Evolutionary conservation across 495 filamentous ascomycete species (phyloP), one percentile per base, ranked within the genome.

Genomic region (Letharia columbiana): DNA sequence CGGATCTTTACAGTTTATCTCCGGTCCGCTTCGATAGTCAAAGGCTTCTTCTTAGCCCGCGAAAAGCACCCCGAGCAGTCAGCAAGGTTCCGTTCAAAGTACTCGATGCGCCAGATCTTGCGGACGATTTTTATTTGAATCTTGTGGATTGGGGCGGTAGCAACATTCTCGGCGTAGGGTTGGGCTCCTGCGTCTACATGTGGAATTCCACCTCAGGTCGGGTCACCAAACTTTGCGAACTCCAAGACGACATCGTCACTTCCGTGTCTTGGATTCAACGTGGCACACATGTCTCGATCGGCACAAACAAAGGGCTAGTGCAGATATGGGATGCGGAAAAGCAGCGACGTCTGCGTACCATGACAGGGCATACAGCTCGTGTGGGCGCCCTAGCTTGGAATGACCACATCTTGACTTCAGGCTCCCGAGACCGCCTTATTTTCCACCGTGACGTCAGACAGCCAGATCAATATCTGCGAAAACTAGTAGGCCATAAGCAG

Each of bases 11-110:
- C 77, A 96, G 91, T 69, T 73, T 96, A 39, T 96, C 94, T 0
- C 94, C 94, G 1, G 90, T 98, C 62, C 85, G 92, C 60, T 91
- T 91, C 68, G 87, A 87, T 66, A 95, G 89, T 67, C 94, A 98
- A 71, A 89, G 89, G 45, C 92, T 98, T 81, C 84, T 98, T 4
- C 81, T 96, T 50, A 93, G 87, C 39, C 94, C 93, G 3, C 82
- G 91, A 68, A 91, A 95, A 72, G 86, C 92, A 67, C 89, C 92
- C 3, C 83, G 94, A 66, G 87, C 90, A 12, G 91, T 98, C 33
- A 90, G 88, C 74, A 98, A 98, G 75, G 92, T 97, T 0, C 94
- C 94, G 1, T 98, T 92, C 79, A 98, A 98, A 75, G 94, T 98
- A 10, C 81, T 98, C 6, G 94, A 98, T 80, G 94, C 95, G 1